Conservation (phyloP, 2,329 filamentous ascomycete genomes). For the Aspergillus fumigatus region DNA sequence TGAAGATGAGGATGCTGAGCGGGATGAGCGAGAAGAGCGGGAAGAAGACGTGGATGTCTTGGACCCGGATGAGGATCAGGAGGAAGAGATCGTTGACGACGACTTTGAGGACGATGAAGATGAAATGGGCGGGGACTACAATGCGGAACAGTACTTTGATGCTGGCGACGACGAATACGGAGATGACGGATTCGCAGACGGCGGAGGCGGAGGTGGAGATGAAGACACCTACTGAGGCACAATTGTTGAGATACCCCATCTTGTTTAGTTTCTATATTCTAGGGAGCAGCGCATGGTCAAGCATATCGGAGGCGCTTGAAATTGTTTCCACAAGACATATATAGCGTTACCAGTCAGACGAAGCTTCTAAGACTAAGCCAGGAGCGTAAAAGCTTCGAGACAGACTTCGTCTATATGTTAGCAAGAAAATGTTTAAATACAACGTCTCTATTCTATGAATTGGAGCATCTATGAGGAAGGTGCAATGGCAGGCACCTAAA, state of each 20-base stretch:
- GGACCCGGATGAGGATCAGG: constrained; percentile 44
- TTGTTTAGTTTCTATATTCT: constrained; percentile 18
- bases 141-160: constrained; percentile 62
- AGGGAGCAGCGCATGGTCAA: neutral
- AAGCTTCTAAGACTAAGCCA: no score
- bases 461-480: neutral
- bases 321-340: neutral
- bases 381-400: no score
- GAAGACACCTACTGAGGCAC: constrained; percentile 38
- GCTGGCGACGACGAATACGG: constrained; percentile 53
- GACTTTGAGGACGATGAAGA: constrained; percentile 59
- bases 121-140: constrained; percentile 57
- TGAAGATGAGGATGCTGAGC: constrained; percentile 28
- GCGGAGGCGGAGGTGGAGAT: constrained; percentile 50
- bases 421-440: no score
- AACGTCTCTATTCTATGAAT: neutral
- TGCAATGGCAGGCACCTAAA: neutral
- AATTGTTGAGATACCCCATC: constrained; percentile 24
- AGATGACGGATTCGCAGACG: constrained; percentile 53
- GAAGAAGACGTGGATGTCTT: constrained; percentile 43
- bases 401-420: no score
- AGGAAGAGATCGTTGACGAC: constrained; percentile 53
- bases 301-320: neutral
- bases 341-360: neutral
- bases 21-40: constrained; percentile 25